Conservation (phyloP, 2,329 filamentous ascomycete species). For the Huntiella decipiens region DNA sequence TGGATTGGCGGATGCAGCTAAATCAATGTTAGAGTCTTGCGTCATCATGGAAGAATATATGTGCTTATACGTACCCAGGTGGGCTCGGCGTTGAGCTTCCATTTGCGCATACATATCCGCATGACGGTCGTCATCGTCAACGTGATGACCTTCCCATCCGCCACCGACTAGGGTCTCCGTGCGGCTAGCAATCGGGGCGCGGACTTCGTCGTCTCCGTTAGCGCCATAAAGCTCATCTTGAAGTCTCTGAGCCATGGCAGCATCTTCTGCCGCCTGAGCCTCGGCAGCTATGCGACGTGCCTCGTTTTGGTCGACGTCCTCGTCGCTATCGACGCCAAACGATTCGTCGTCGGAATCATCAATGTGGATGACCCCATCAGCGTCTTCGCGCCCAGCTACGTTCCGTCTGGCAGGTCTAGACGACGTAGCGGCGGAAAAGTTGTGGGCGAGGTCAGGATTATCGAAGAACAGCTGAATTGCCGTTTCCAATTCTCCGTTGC, state of each 20-base stretch:
- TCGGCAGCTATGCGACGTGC: slow-evolving; percentile 24
- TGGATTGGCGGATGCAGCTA: slow-evolving; percentile 16
- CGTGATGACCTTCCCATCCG: slow-evolving; percentile 1
- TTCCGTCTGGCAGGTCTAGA: slow-evolving; percentile 17
- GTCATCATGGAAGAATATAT: background rate
- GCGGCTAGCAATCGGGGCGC: slow-evolving; percentile 78
- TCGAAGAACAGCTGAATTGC: slow-evolving; percentile 84
- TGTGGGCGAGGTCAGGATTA: slow-evolving; percentile 51
- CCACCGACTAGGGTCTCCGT: slow-evolving; percentile 72
- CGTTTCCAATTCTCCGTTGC: slow-evolving; percentile 67
- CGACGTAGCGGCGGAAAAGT: slow-evolving; percentile 21
- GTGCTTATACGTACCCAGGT: slow-evolving; percentile 3
- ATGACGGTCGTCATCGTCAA: background rate
- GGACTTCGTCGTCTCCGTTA: slow-evolving; percentile 40
- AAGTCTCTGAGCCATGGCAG: slow-evolving; percentile 73
- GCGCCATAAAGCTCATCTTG: slow-evolving; percentile 78
- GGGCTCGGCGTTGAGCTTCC: slow-evolving; percentile 6
- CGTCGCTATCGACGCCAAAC: slow-evolving; percentile 51
- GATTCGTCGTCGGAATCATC: slow-evolving; percentile 36
- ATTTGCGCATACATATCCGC: slow-evolving; percentile 7
- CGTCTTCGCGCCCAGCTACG: slow-evolving; percentile 17
- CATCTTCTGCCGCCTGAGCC: slow-evolving; percentile 65
- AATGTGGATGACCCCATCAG: slow-evolving; percentile 40
- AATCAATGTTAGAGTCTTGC: background rate
- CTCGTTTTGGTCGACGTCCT: slow-evolving; percentile 22